Percentiles rank a stretch among this genome's conserved stretches.
These are phyloP conservation scores for Candida parachauliodes DNA, from an alignment of 805 yeast genomes.

Conservation along the genomic window DNA sequence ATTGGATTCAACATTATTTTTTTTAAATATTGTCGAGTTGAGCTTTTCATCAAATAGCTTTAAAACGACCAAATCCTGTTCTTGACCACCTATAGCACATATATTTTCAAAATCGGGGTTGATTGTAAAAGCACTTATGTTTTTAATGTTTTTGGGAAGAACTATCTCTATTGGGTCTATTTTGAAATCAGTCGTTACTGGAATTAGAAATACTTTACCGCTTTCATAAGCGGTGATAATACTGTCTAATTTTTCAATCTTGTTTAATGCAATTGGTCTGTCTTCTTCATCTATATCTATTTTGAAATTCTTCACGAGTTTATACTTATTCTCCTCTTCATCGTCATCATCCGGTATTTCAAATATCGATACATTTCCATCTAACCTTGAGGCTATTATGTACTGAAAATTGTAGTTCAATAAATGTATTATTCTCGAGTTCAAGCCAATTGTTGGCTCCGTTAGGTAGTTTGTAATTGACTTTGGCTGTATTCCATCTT, in stretches of 20 bases:
- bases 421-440: slow-evolving; percentile 34
- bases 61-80: slow-evolving; percentile 60
- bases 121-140: slow-evolving; percentile 44
- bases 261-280: slow-evolving; percentile 30
- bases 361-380: slow-evolving; percentile 42
- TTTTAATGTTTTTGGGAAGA: slow-evolving; percentile 36
- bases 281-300: slow-evolving; percentile 17
- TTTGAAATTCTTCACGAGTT: slow-evolving; percentile 29
- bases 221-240: slow-evolving; percentile 45
- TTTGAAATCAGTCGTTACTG: slow-evolving; percentile 24
- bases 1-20: slow-evolving; percentile 15
- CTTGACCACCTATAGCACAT: slow-evolving; percentile 85
- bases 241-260: slow-evolving; percentile 25
- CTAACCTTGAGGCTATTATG: slow-evolving; percentile 40
- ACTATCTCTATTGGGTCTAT: slow-evolving; percentile 26
- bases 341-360: slow-evolving; percentile 23
- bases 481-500: slow-evolving; percentile 62
- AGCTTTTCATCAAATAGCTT: slow-evolving; percentile 28
- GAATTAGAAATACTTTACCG: slow-evolving; percentile 40
- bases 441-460: slow-evolving; percentile 23
- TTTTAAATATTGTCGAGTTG: slow-evolving; percentile 16
- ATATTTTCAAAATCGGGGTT: slow-evolving; percentile 48
- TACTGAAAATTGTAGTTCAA: slow-evolving; percentile 26
- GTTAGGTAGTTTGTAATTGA: slow-evolving; percentile 42
- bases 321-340: slow-evolving; percentile 36